Evolutionary conservation across 2,329 filamentous ascomycete genomes (phyloP).

Genomic region (Penicillium crustosum): DNA sequence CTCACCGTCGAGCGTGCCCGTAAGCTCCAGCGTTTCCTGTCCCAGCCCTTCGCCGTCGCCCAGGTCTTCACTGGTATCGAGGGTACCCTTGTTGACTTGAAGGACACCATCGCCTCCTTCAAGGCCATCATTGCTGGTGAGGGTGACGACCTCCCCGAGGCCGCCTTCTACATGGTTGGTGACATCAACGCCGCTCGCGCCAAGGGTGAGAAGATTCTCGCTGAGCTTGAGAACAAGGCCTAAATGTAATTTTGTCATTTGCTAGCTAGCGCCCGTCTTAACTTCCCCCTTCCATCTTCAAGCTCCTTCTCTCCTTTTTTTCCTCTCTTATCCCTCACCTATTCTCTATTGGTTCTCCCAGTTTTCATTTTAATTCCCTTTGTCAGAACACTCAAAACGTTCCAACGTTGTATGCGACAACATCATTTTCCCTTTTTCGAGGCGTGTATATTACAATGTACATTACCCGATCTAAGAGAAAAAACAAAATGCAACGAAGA

Average conservation of each 20-base stretch:
- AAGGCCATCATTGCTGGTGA: conserved; percentile 95
- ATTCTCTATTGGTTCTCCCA: conserved; percentile 15
- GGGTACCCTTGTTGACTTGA: conserved; percentile 94
- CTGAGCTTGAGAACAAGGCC: conserved; percentile 72
- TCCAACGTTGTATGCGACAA: conserved; percentile 15
- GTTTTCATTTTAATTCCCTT: conserved; percentile 29
- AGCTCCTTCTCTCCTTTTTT: conserved; percentile 3
- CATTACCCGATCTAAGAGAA: conserved; percentile 41
- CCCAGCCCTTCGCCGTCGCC: conserved; percentile 93
- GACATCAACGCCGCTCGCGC: conserved; percentile 86
- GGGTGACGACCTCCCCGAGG: conserved; percentile 92
- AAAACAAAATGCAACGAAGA: conserved; percentile 16
- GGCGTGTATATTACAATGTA: conserved; percentile 46
- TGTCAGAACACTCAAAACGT: conserved; percentile 15
- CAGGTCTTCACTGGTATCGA: conserved; percentile 76
- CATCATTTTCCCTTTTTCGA: conserved; percentile 39
- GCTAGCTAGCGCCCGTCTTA: conserved; percentile 38
- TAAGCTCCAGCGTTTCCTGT: conserved; percentile 99
- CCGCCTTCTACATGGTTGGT: conserved; percentile 97
- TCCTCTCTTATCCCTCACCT: conserved; percentile 1
- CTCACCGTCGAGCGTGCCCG: conserved; percentile 99
- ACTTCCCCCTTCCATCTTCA: conserved; percentile 16
- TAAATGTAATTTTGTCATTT: conserved; percentile 48
- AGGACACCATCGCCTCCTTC: conserved; percentile 97
- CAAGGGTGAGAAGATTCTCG: conserved; percentile 99